Conservation (phyloP, 176 grass and related monocot genomes). For the Triticum urartu region DNA sequence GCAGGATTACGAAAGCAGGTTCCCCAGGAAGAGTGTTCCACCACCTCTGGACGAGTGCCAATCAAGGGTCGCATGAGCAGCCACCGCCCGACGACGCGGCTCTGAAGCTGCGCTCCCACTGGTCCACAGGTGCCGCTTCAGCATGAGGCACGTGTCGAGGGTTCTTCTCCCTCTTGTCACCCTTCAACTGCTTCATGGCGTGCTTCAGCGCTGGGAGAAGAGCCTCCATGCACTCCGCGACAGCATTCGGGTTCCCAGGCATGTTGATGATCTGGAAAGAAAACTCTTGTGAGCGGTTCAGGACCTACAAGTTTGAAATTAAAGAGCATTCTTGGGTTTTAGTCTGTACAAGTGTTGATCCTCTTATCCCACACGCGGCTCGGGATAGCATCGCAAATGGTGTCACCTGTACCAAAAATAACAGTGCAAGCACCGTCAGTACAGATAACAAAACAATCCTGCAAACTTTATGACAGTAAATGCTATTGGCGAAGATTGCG, state of each 20-base stretch:
- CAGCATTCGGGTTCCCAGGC: constrained; percentile 92
- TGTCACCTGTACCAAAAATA: constrained; percentile 53
- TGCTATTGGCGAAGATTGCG: not conserved
- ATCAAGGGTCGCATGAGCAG: constrained; percentile 50
- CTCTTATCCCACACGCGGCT: constrained; percentile 77
- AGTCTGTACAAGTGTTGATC: constrained; percentile 70
- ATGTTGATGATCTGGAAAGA: constrained; percentile 89
- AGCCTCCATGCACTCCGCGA: constrained; percentile 78
- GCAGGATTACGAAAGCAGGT: not conserved
- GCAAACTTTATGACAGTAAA: not conserved
- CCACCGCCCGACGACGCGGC: constrained; percentile 32
- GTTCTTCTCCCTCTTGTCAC: constrained; percentile 92
- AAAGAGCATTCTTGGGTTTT: not conserved
- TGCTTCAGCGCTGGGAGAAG: constrained; percentile 75
- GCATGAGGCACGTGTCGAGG: constrained; percentile 66
- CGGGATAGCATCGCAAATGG: constrained; percentile 92
- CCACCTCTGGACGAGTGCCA: not conserved
- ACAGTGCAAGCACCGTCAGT: not conserved
- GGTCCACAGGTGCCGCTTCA: constrained; percentile 41
- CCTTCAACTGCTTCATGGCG: constrained; percentile 79
- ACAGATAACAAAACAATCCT: not conserved
- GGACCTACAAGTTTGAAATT: not conserved
- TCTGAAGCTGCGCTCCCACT: constrained; percentile 79
- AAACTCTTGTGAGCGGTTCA: not conserved
- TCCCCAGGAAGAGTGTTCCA: not conserved